Evolutionary conservation across 441 rosid genomes (phyloP).

Genomic region (Theobroma grandiflorum): DNA sequence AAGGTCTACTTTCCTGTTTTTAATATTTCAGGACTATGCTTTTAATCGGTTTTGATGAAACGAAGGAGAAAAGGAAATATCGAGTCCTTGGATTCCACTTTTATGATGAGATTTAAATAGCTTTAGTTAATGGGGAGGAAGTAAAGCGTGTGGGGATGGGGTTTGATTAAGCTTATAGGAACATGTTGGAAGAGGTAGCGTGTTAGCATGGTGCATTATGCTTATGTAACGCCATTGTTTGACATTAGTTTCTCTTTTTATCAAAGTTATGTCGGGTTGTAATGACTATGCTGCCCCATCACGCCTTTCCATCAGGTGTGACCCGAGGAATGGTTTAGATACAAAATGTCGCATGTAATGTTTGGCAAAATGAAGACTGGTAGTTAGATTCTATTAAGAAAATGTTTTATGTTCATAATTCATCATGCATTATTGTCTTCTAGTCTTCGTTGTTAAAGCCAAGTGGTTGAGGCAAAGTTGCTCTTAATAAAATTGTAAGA

Average conservation of each 20-base stretch:
- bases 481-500: neutral
- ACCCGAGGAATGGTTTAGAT: constrained; percentile 3
- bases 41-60: neutral
- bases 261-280: constrained; percentile 41
- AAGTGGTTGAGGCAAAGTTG: constrained; percentile 4
- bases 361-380: constrained; percentile 22
- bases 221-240: constrained; percentile 29
- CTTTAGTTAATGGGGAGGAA: neutral
- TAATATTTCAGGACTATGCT: constrained; percentile 20
- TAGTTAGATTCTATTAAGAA: constrained; percentile 10
- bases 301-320: neutral
- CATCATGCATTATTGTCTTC: neutral
- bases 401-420: constrained; percentile 9
- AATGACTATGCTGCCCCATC: constrained; percentile 34
- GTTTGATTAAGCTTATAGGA: constrained; percentile 32
- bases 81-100: constrained; percentile 43
- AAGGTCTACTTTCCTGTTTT: neutral
- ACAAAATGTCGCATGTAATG: constrained; percentile 22
- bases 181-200: constrained; percentile 45
- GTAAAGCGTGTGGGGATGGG: constrained; percentile 29
- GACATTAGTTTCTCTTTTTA: constrained; percentile 33
- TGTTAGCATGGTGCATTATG: constrained; percentile 39
- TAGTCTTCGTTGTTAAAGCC: neutral
- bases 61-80: constrained; percentile 27
- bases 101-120: constrained; percentile 1